Percentiles rank a stretch among this genome's conserved stretches.
phyloP scores from a whole-genome alignment of 495 filamentous ascomycete genomes.

The Saxophila tyrrhenica region DNA sequence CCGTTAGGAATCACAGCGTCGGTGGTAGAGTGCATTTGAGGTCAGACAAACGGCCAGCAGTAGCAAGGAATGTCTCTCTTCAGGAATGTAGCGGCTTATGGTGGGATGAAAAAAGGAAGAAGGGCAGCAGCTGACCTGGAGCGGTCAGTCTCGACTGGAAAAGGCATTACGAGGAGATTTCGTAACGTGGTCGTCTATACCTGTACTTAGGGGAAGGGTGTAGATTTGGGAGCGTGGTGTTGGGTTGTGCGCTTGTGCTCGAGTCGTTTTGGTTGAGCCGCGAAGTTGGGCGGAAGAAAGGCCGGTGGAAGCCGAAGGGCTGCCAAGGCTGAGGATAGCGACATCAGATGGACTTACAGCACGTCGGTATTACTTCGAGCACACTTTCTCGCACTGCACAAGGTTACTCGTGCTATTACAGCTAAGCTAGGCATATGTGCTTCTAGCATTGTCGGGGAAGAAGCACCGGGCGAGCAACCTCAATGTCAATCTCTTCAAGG shows the following conservation, averaged over 20 bases:
- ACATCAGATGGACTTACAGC: too few species aligned
- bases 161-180: not conserved
- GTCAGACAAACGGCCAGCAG: not conserved
- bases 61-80: not conserved
- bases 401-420: too few species aligned
- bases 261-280: not conserved
- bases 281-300: not conserved
- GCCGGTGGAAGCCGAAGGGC: not conserved
- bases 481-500: too few species aligned
- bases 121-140: not conserved
- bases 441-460: too few species aligned
- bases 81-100: not conserved
- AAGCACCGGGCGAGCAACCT: too few species aligned
- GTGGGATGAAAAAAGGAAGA: not conserved
- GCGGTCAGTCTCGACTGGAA: not conserved
- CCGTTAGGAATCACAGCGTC: not conserved
- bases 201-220: not conserved
- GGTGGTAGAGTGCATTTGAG: not conserved
- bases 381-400: too few species aligned
- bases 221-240: not conserved
- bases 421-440: too few species aligned
- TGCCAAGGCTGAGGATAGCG: too few species aligned
- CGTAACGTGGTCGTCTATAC: not conserved
- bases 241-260: not conserved
- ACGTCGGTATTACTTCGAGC: too few species aligned